Conservation (phyloP, 176 grass and related monocot species). For the Olyra latifolia region DNA sequence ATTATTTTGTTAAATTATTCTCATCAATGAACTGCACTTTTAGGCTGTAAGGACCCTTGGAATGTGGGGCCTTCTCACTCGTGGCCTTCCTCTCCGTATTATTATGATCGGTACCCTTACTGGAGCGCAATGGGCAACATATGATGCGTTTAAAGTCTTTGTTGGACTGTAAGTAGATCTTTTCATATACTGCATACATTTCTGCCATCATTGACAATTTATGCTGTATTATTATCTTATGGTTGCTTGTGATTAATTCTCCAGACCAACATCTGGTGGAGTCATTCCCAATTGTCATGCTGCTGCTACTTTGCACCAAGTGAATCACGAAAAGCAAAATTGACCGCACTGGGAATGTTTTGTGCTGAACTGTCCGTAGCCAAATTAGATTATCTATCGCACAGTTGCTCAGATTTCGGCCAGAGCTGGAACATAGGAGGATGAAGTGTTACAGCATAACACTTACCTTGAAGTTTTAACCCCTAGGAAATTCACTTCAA, state of each 20-base stretch:
- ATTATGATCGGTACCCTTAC: conserved; percentile 85
- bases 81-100: conserved; percentile 83
- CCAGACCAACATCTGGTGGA: conserved; percentile 84
- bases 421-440: neutral
- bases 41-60: conserved; percentile 81
- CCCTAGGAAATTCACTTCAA: conserved; percentile 28
- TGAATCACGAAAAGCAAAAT: conserved; percentile 29
- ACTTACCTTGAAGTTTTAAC: conserved; percentile 7
- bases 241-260: conserved; percentile 18
- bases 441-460: neutral
- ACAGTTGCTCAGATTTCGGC: neutral
- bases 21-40: conserved; percentile 6
- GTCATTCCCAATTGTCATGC: conserved; percentile 6
- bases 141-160: conserved; percentile 80
- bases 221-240: conserved; percentile 21
- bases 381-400: neutral
- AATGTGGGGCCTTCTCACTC: conserved; percentile 74
- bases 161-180: conserved; percentile 65
- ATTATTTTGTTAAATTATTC: neutral
- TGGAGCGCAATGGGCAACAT: conserved; percentile 78
- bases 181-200: neutral
- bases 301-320: conserved; percentile 21
- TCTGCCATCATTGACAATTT: conserved; percentile 3
- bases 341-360: conserved; percentile 12
- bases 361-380: conserved; percentile 9